These are phyloP conservation scores for Sordariomycetes sp. DNA, from an alignment of 2,329 filamentous ascomycete genomes.

Conservation along the genomic window DNA sequence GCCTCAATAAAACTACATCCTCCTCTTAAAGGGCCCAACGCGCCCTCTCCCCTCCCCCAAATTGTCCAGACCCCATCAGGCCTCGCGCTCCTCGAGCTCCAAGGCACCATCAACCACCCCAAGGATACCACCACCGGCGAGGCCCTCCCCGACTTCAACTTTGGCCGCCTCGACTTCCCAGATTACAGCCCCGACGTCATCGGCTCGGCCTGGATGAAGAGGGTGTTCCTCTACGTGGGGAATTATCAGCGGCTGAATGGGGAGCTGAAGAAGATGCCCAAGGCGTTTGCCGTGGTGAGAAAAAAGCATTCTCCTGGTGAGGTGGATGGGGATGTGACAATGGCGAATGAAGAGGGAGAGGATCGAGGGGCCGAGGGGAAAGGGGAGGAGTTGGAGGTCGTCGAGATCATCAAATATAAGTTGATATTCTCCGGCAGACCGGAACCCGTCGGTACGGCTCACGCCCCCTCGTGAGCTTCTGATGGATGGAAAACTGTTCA, in stretches of 20 bases:
- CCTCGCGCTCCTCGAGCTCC: slow-evolving; percentile 82
- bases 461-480: slow-evolving; percentile 10
- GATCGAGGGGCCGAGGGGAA: slow-evolving; percentile 30
- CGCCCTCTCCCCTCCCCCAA: slow-evolving; percentile 58
- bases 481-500: neutral
- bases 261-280: slow-evolving; percentile 78
- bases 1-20: slow-evolving; percentile 30
- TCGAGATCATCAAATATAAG: slow-evolving; percentile 82
- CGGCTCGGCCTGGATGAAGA: slow-evolving; percentile 76
- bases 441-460: slow-evolving; percentile 62
- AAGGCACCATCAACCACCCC: slow-evolving; percentile 80
- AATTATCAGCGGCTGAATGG: slow-evolving; percentile 82
- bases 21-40: slow-evolving; percentile 19
- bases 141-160: slow-evolving; percentile 19
- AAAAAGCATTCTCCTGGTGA: slow-evolving; percentile 18
- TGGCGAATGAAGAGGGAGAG: slow-evolving; percentile 13
- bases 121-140: slow-evolving; percentile 20
- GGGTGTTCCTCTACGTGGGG: slow-evolving; percentile 80
- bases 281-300: slow-evolving; percentile 70
- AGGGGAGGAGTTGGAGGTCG: slow-evolving; percentile 59
- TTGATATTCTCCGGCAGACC: slow-evolving; percentile 76
- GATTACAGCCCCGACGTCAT: slow-evolving; percentile 44
- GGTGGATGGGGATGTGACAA: neutral
- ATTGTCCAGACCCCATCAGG: slow-evolving; percentile 84
- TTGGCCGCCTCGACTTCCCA: slow-evolving; percentile 73